Base-by-base conservation (phyloP, 2,329 filamentous ascomycete species). In the Fusarium nodosum region DNA sequence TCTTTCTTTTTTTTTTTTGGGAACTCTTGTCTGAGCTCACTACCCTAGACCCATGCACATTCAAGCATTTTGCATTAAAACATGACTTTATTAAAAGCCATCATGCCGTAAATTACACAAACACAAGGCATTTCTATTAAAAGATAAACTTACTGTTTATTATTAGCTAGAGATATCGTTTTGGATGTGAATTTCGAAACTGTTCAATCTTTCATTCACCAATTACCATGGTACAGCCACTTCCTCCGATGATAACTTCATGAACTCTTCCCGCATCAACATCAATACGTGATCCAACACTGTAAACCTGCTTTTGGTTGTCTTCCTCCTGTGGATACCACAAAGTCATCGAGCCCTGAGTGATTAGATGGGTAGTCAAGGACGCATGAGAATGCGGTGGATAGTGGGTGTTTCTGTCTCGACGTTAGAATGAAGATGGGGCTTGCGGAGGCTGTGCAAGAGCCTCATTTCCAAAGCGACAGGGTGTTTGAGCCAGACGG, bases 361-460 rank as follows among this genome's bases (percentile, higher is more conserved):
- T 79, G 62, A 93, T 89, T 47, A 93, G 82, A 78, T 93, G 91
- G 2, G 90, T 93, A 1, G 90, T 93, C 46, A 89, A 80, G 36
- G 85, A 86, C 24, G 78, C 72, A 75, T 93, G 91, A 16, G 84
- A 85, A 75, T 93, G 91, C 16, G 91, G 90, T 41, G 83, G 82
- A 76, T 93, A 93, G 78, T 93, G 82, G 30, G 87, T 84, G 76
- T 91, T 89, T 66, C 89, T 91, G 76, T 51, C 33, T 60, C 47
- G 26, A 38, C 12, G 53, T 69, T 30, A 70, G 67, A 53, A 39
- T 36, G 22, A n/a, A 45, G 28, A 56, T 56, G 24, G 31, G 42
- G 28, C 24, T 39, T 36, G 44, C 24, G 30, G 60, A 69, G 53
- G 53, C 30, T 57, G 34, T 54, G 38, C 28, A 28, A 48, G 33